These are phyloP conservation scores for Peziza echinospora DNA, from an alignment of 495 filamentous ascomycete species.

Conservation along the genomic window DNA sequence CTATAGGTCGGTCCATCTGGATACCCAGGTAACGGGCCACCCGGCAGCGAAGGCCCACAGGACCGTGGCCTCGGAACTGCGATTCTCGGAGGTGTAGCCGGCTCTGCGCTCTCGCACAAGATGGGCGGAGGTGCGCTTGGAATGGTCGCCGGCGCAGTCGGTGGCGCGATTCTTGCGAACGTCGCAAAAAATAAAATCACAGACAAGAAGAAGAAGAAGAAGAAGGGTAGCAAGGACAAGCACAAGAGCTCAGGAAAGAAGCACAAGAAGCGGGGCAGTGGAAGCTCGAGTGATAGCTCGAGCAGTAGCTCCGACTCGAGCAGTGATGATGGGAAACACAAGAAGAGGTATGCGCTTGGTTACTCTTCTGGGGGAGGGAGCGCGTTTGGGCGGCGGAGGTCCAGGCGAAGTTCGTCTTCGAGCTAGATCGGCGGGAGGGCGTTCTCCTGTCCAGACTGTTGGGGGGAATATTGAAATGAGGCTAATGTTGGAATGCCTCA, in stretches of 20 bases:
- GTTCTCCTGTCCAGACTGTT: no score
- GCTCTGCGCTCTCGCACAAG: slow-evolving; percentile 26
- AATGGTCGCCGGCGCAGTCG: slow-evolving; percentile 24
- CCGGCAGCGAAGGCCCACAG: neutral
- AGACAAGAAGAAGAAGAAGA: slow-evolving; percentile 20
- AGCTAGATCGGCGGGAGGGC: no score
- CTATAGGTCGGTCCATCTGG: no score
- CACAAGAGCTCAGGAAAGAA: slow-evolving; percentile 6
- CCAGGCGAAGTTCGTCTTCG: no score
- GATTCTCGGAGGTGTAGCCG: slow-evolving; percentile 24
- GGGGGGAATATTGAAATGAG: no score
- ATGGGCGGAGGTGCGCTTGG: slow-evolving; percentile 24
- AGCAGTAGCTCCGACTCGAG: neutral
- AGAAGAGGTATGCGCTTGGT: neutral
- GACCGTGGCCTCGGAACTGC: slow-evolving; percentile 28
- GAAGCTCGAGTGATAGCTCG: neutral
- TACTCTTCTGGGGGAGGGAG: neutral
- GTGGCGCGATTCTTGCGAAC: slow-evolving; percentile 27
- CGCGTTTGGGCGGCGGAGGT: neutral
- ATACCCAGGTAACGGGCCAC: no score
- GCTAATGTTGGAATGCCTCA: no score
- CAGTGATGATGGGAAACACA: neutral
- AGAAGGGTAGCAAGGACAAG: slow-evolving; percentile 5
- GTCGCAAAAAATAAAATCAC: slow-evolving; percentile 12
- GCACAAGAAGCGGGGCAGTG: neutral